A percentile compares a stretch with the other conserved stretches of the same genome.
Evolutionary conservation across 2,329 filamentous ascomycete species (phyloP).

Genomic region (Penicillium sp.): DNA sequence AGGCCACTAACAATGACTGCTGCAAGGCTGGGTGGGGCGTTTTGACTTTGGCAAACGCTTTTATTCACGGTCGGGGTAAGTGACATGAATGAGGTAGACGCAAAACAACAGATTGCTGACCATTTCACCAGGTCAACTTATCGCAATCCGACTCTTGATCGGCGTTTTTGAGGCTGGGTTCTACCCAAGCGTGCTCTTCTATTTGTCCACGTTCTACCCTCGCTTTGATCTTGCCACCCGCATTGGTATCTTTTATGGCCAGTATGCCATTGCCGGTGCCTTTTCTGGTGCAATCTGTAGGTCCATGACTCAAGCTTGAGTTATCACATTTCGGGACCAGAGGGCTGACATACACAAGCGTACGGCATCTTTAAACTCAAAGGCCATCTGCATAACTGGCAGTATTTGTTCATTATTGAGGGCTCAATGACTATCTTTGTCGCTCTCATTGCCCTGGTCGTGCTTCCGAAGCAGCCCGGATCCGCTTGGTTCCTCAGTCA

Average conservation of each 20-base stretch:
- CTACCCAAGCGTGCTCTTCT: neutral
- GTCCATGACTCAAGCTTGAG: neutral
- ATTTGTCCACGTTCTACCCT: neutral
- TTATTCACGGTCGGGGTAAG: neutral
- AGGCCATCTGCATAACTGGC: neutral
- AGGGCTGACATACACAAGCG: neutral
- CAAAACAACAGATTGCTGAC: neutral
- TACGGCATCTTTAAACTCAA: neutral
- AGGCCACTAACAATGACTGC: neutral
- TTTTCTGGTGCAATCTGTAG: neutral
- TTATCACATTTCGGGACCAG: neutral
- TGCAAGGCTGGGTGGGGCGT: neutral
- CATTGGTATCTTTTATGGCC: neutral
- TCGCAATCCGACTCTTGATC: neutral
- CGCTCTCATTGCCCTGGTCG: neutral
- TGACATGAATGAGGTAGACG: neutral
- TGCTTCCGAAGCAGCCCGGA: neutral
- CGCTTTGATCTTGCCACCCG: neutral
- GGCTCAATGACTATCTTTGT: neutral
- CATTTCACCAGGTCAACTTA: neutral
- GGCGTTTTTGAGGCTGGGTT: neutral
- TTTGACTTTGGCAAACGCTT: neutral
- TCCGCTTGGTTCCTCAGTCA: neutral
- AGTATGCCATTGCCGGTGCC: neutral
- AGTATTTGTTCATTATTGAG: neutral